Evolutionary conservation across 345 rosid genomes (phyloP).

Genomic region (Eucalyptus melliodora): DNA sequence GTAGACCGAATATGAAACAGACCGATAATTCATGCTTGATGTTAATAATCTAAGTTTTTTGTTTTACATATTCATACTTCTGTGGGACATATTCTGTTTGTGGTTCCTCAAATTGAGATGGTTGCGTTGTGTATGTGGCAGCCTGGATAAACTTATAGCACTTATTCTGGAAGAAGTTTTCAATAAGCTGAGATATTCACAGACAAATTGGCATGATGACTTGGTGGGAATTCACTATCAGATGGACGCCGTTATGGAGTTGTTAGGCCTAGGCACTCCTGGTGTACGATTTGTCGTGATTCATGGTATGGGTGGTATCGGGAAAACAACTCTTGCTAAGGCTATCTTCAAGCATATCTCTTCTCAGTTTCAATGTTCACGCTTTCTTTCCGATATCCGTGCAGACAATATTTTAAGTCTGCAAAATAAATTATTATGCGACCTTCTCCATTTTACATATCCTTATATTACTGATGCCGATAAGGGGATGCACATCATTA

Average conservation of each 20-base stretch:
- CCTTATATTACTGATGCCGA: accelerated
- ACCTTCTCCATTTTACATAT: accelerated
- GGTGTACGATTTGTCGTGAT: background rate
- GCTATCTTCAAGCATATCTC: background rate
- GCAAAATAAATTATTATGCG: background rate
- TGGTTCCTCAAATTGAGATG: no score
- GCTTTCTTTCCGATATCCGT: background rate
- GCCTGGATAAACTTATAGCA: no score
- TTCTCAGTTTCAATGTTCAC: background rate
- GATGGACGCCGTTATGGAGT: background rate
- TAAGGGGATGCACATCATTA: accelerated
- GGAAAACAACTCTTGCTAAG: background rate
- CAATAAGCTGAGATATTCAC: background rate
- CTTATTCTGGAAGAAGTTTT: background rate
- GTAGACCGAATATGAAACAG: background rate
- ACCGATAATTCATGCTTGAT: background rate
- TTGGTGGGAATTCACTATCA: background rate
- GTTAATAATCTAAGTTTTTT: no score
- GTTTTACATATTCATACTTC: background rate
- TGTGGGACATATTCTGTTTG: background rate
- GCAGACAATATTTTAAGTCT: background rate
- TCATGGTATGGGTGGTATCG: background rate
- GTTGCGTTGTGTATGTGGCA: no score
- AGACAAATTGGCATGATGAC: background rate
- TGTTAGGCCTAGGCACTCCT: background rate